Evolutionary conservation across 257 asterid genomes (phyloP).

Genomic region (Petrea volubilis): DNA sequence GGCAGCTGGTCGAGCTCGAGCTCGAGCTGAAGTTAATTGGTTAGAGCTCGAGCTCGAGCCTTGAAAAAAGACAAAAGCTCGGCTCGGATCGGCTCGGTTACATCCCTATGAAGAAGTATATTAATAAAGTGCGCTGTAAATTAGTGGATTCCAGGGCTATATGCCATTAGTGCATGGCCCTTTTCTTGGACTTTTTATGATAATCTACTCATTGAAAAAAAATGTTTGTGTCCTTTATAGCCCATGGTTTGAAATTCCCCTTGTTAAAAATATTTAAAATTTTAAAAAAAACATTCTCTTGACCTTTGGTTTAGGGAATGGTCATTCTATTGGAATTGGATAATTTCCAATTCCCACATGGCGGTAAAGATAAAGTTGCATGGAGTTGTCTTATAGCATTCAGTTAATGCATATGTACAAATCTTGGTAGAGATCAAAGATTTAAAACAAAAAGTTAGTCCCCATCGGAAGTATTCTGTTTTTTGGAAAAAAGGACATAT

Average conservation of each 20-base stretch:
- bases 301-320: slow-evolving; percentile 17
- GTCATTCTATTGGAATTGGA: background rate
- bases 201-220: slow-evolving; percentile 9
- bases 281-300: slow-evolving; percentile 1
- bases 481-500: too few relatives aligned
- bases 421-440: background rate
- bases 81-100: too few relatives aligned
- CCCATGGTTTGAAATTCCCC: background rate
- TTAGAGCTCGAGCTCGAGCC: too few relatives aligned
- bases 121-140: background rate
- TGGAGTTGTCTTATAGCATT: background rate
- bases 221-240: background rate
- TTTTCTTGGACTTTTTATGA: background rate
- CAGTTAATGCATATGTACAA: background rate
- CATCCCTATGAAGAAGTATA: too few relatives aligned
- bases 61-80: too few relatives aligned
- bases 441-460: too few relatives aligned
- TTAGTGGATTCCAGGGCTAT: slow-evolving; percentile 19
- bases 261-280: background rate
- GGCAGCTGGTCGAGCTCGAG: too few relatives aligned
- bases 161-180: background rate
- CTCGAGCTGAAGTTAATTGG: too few relatives aligned
- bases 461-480: too few relatives aligned
- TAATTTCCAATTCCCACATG: background rate
- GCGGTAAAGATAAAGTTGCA: background rate